phyloP scores from a whole-genome alignment of 2,329 filamentous ascomycete species.

The Fusarium mexicanum region DNA sequence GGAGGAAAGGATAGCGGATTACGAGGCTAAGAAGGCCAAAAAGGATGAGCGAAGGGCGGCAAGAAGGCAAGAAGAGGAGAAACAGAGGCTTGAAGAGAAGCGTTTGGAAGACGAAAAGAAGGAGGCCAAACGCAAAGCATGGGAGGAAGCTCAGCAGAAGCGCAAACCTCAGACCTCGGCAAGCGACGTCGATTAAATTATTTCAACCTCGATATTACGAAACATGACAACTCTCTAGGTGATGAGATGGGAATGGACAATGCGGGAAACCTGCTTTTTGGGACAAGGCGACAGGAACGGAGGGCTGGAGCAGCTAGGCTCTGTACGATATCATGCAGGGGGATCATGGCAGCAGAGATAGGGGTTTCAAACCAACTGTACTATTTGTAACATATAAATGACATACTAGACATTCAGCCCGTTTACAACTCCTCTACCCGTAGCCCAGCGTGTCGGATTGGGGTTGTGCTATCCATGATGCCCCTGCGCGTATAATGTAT shows the following conservation, averaged over 20 bases:
- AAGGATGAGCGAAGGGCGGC: conserved; percentile 66
- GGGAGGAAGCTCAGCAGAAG: conserved; percentile 37
- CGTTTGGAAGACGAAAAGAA: conserved; percentile 37
- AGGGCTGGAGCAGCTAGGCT: conserved; percentile 2
- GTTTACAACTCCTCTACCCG: conserved; percentile 13
- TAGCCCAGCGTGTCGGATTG: not conserved
- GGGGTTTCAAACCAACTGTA: conserved; percentile 30
- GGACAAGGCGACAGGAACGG: not conserved
- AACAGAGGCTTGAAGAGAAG: conserved; percentile 42
- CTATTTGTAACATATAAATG: conserved; percentile 38
- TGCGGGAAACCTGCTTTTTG: not conserved
- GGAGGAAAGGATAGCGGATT: conserved; percentile 67
- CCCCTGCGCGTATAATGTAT: not conserved
- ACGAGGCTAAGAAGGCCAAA: conserved; percentile 62
- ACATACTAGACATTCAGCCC: conserved; percentile 25
- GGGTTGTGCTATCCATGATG: conserved; percentile 4
- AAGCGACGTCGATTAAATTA: conserved; percentile 24
- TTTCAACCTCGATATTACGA: not conserved
- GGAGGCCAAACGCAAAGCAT: conserved; percentile 36
- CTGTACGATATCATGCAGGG: conserved; percentile 35
- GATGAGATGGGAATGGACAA: not conserved
- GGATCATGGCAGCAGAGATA: conserved; percentile 22
- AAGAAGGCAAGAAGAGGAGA: conserved; percentile 41
- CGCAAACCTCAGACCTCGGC: conserved; percentile 24
- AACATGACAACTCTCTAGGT: not conserved